Percentiles rank a stretch among this genome's conserved stretches.
These are phyloP conservation scores for Raphanus sativus DNA, from an alignment of 345 rosid species.

Conservation along the genomic window DNA sequence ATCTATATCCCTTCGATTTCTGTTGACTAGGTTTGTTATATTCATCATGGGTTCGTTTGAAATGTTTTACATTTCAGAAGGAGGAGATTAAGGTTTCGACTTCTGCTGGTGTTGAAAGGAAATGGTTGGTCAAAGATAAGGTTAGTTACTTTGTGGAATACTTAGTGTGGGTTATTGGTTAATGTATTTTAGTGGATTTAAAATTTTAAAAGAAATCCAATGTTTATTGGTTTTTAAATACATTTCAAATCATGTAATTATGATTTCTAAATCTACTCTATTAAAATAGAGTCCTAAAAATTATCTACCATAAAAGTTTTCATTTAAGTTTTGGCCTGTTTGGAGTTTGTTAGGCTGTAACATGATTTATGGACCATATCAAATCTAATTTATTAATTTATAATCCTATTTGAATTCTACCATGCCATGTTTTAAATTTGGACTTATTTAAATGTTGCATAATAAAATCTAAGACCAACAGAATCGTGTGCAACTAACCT, in stretches of 20 bases:
- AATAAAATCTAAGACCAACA: too few species aligned
- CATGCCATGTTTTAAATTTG: too few species aligned
- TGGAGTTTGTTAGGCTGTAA: too few species aligned
- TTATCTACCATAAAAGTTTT: too few species aligned
- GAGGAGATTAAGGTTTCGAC: slow-evolving; percentile 26
- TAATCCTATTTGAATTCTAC: too few species aligned
- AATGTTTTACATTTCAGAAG: slow-evolving; percentile 37
- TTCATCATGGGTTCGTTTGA: slow-evolving; percentile 19
- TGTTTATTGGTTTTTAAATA: not conserved
- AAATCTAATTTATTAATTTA: too few species aligned
- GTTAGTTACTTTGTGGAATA: slow-evolving; percentile 32
- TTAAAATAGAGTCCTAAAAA: too few species aligned
- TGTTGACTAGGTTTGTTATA: not conserved
- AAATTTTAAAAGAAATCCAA: not conserved
- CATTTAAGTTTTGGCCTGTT: too few species aligned
- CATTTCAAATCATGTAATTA: not conserved
- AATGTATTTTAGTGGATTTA: not conserved
- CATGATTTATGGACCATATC: too few species aligned
- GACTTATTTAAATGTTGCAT: too few species aligned
- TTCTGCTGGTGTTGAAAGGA: slow-evolving; percentile 24
- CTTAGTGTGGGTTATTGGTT: not conserved
- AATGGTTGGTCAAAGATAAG: slow-evolving; percentile 40
- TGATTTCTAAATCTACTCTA: too few species aligned
- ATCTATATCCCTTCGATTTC: slow-evolving; percentile 4
- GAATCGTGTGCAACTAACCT: too few species aligned